Evolutionary conservation across 768 basidiomycete species (phyloP).

Genomic region (Rubroboletus satanas): DNA sequence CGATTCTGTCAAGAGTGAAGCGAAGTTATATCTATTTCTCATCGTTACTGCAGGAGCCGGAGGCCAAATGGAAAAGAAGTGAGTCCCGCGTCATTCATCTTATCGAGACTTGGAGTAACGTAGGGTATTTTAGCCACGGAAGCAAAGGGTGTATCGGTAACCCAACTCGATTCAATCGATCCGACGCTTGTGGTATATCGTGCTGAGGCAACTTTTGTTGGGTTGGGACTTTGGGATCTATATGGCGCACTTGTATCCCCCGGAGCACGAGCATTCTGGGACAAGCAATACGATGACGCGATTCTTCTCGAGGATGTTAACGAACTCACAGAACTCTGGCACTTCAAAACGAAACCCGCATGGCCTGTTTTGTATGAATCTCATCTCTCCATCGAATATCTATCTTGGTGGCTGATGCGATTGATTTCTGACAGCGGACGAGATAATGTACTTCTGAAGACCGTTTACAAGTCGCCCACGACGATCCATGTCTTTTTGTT

Average conservation of each 20-base stretch:
- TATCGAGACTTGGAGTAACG: background rate
- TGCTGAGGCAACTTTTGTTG: slow-evolving; percentile 96
- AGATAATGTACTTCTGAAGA: slow-evolving; percentile 87
- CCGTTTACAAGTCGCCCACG: slow-evolving; percentile 94
- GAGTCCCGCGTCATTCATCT: slow-evolving; percentile 28
- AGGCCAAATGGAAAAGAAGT: slow-evolving; percentile 95
- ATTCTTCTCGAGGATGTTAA: slow-evolving; percentile 84
- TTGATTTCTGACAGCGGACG: slow-evolving; percentile 61
- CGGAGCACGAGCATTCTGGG: slow-evolving; percentile 81
- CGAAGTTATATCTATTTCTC: slow-evolving; percentile 98
- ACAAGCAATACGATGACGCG: slow-evolving; percentile 86
- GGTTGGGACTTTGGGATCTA: slow-evolving; percentile 92
- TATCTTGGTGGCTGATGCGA: background rate
- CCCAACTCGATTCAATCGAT: slow-evolving; percentile 95
- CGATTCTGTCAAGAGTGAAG: slow-evolving; percentile 79
- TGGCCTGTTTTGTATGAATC: slow-evolving; percentile 85
- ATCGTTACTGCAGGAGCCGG: slow-evolving; percentile 92
- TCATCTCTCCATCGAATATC: slow-evolving; percentile 4
- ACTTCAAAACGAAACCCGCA: slow-evolving; percentile 83
- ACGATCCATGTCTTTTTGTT: slow-evolving; percentile 95
- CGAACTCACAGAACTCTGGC: slow-evolving; percentile 90
- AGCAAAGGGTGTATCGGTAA: slow-evolving; percentile 84
- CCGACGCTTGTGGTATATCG: slow-evolving; percentile 94
- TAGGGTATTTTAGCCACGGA: slow-evolving; percentile 59
- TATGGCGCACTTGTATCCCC: slow-evolving; percentile 85